Evolutionary conservation across 805 yeast species (phyloP), one percentile per base, ranked within the genome.

Genomic region (Kuraishia capsulata): DNA sequence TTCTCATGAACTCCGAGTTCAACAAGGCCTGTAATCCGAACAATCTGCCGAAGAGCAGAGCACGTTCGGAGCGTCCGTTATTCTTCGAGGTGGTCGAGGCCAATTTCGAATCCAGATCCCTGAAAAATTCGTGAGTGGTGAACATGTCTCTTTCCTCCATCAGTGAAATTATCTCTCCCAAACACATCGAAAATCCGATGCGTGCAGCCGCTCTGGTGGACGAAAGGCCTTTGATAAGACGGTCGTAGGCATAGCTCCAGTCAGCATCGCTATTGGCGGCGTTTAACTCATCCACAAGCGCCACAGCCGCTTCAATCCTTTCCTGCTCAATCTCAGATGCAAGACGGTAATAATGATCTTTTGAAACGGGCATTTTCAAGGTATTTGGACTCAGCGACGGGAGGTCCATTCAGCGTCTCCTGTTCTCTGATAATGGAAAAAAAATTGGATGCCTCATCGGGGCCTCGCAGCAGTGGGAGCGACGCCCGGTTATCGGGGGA

Each of bases 141-240:
- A 77, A 51, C 4, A 44, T 50, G 38, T 58, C 43, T 18, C 54
- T 50, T 2, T 53, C 52, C 2, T 35, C 26, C 23, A 52, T 38
- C 19, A 69, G 51, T 10, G 64, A 62, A 5, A 71, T 51, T 1
- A 81, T 60, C 55, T 90, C 97, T 0, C 89, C 76, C 33, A 90
- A 61, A 33, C 96, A 90, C 70, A 86, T 74, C 2, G 96, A 84
- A 52, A 81, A 90, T 4, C 97, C 97, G 21, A 85, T 60, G 40
- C 97, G 67, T 1, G 96, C 92, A 35, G 87, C 71, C 19, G 83
- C 94, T 50, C 92, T 73, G 13, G 88, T 72, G 4, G 96, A 82
- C 4, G 87, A 67, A 24, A 90, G 62, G 37, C 97, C 97, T 44
- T 78, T 80, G 45, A 86, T 71, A 44, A 90, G 65, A 52, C 97